These are phyloP conservation scores for Beta corolliflora DNA, from an alignment of 179 eudicot genomes.

Conservation along the genomic window DNA sequence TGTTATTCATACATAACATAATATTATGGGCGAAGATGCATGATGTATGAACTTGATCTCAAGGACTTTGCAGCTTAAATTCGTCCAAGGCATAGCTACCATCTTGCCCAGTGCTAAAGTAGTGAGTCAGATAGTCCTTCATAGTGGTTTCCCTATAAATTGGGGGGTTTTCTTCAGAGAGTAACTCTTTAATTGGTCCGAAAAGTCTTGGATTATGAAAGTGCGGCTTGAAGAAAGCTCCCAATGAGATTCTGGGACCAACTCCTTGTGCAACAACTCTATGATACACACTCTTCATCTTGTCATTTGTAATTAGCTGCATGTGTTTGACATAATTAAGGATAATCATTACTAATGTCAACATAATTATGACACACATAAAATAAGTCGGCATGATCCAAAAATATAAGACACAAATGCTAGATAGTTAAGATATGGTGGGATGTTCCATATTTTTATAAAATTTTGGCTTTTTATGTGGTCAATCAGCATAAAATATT, in stretches of 20 bases:
- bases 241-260: constrained; percentile 31
- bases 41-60: no score
- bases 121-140: background rate
- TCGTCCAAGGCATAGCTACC: background rate
- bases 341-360: no score
- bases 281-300: constrained; percentile 25
- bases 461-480: no score
- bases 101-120: background rate
- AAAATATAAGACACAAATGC: no score
- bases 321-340: background rate
- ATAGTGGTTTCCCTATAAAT: constrained; percentile 22
- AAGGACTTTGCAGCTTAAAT: constrained; percentile 27
- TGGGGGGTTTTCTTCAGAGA: constrained; percentile 25
- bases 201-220: background rate
- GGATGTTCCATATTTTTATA: no score
- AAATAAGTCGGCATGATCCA: no score
- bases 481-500: no score
- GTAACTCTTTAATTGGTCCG: constrained; percentile 27
- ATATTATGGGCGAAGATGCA: no score
- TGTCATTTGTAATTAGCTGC: constrained; percentile 30
- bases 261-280: constrained; percentile 20
- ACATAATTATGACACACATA: no score
- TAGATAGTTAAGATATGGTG: no score
- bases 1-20: no score
- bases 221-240: constrained; percentile 12